Evolutionary conservation across 305 asterid species (phyloP).

Genomic region (Rubia tinctorum): DNA sequence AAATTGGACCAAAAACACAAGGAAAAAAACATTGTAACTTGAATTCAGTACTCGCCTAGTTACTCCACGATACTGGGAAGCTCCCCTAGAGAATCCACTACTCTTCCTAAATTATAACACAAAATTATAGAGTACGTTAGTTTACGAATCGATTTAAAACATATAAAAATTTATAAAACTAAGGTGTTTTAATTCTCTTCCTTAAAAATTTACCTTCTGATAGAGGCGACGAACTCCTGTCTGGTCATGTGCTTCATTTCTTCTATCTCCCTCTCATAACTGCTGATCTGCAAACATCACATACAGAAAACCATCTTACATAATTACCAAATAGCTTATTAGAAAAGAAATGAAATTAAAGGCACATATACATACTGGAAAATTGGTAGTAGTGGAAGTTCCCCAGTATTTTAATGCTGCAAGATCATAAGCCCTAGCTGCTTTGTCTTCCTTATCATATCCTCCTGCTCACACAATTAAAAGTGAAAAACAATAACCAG

Average conservation of each 20-base stretch:
- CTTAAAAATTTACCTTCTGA: slow-evolving; percentile 51
- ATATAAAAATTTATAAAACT: neutral
- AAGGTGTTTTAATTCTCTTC: neutral
- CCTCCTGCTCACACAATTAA: slow-evolving; percentile 47
- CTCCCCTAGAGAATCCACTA: slow-evolving; percentile 91
- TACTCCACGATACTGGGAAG: slow-evolving; percentile 92
- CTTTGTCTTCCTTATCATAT: slow-evolving; percentile 93
- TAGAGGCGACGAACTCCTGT: slow-evolving; percentile 93
- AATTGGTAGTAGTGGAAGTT: slow-evolving; percentile 86
- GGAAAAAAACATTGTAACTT: neutral
- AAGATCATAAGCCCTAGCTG: slow-evolving; percentile 92
- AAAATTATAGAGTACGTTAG: neutral
- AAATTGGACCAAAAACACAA: neutral
- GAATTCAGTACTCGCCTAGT: slow-evolving; percentile 48
- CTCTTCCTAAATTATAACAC: slow-evolving; percentile 53
- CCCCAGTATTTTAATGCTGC: slow-evolving; percentile 97
- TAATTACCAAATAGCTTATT: neutral
- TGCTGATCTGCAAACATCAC: slow-evolving; percentile 46
- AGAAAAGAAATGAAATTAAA: neutral
- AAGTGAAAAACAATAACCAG: neutral
- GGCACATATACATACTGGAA: slow-evolving; percentile 44
- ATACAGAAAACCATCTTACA: neutral
- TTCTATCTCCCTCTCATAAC: slow-evolving; percentile 87
- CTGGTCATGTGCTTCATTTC: slow-evolving; percentile 96
- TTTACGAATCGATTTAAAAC: neutral